phyloP scores from a whole-genome alignment of 371 early-diverging fungal species.

The Rhizopus microsporus region DNA sequence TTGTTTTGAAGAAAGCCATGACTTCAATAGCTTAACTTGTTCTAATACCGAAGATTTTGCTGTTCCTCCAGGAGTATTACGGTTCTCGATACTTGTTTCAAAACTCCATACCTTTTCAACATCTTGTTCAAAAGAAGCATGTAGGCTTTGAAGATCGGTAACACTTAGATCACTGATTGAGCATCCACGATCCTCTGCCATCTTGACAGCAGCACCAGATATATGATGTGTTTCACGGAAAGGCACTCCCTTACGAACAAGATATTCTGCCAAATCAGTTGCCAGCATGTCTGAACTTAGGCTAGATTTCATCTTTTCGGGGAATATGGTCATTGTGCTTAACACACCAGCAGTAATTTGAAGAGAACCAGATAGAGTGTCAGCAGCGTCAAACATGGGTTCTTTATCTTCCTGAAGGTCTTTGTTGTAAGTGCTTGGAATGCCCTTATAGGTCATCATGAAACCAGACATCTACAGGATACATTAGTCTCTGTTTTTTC shows the following conservation, averaged over 20 bases:
- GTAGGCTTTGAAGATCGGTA: constrained; percentile 79
- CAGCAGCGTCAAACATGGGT: constrained; percentile 93
- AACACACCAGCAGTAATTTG: constrained; percentile 91
- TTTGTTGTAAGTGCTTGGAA: constrained; percentile 97
- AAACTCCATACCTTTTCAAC: constrained; percentile 83
- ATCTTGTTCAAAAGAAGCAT: constrained; percentile 81
- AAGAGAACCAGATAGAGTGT: constrained; percentile 84
- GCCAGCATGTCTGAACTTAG: constrained; percentile 95
- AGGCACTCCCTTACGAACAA: constrained; percentile 91
- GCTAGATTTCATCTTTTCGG: constrained; percentile 71
- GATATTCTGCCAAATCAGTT: constrained; percentile 96
- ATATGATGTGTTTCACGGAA: constrained; percentile 98
- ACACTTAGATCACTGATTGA: constrained; percentile 72
- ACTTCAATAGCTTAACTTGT: constrained; percentile 77
- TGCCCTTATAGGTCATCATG: constrained; percentile 96
- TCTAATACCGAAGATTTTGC: constrained; percentile 73
- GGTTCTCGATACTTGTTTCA: constrained; percentile 85
- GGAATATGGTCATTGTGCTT: constrained; percentile 80
- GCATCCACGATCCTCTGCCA: constrained; percentile 84
- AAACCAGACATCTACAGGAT: constrained; percentile 82
- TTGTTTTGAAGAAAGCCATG: constrained; percentile 53
- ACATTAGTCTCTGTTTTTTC: background rate
- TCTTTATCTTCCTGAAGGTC: constrained; percentile 99
- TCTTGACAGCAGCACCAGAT: constrained; percentile 91
- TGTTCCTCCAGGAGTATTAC: constrained; percentile 90